Evolutionary conservation across 1,284 basidiomycete species (phyloP), one percentile per base, ranked within the genome.

Genomic region (Boletus sp.): DNA sequence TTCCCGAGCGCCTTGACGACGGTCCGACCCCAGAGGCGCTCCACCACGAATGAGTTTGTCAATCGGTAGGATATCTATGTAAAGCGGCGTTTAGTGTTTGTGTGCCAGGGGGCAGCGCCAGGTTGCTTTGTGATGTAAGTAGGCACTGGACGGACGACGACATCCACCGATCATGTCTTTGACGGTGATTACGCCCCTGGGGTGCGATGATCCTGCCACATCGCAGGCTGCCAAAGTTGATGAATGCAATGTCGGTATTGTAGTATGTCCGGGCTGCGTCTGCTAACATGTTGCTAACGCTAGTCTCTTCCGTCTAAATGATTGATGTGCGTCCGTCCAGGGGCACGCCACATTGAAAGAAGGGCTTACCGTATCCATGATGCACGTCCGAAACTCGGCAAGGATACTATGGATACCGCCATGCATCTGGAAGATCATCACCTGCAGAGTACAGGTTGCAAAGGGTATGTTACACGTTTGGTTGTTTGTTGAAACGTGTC

Each of bases 231-330:
- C 67, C 52, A 1, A 57, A 57, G n/a, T 58, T 46, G 31, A 60
- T 50, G 24, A 54, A 43, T 13, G 53, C 47, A 2, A 64, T 54
- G 42, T 67, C 67, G 67, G 67, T 33, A 22, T 59, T 49, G 24
- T 61, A 47, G 42, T 66, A 66, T 45, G 51, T 51, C 65, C 67
- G 65, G 45, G 61, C 63, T 50, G 56, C 63, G 52, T 65, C 48
- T 33, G 58, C 57, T 5, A 63, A 33, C 52, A 59, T 58, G 12
- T 53, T 60, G 0, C 66, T 45, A 3, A 58, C 3, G 37, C 53
- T 37, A 3, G 57, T 53, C 15, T 62, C 57, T 7, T 15, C 18
- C 8, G 43, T 62, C 36, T 58, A 55, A 53, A 55, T 24, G n/a
- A 31, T 44, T 1, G 46, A 51, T 5, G 37, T 56, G 31, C 55